A percentile compares a stretch with the other conserved stretches of the same genome.
These are phyloP conservation scores for Arabis hirsuta DNA, from an alignment of 345 rosid species.

Conservation along the genomic window DNA sequence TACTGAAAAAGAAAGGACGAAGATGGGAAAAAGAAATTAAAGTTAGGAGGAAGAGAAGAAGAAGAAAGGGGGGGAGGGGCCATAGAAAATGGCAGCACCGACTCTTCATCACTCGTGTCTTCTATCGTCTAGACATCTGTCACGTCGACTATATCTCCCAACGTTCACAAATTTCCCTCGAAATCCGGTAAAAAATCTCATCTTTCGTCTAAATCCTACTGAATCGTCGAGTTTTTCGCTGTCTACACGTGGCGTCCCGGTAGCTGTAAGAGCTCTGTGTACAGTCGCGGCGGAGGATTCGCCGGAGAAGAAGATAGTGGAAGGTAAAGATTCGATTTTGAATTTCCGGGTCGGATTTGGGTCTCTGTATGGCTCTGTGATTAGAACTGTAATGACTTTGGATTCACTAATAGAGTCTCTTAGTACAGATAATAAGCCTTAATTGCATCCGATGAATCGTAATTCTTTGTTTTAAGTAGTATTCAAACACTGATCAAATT, in stretches of 20 bases:
- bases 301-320: constrained; percentile 61
- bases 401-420: constrained; percentile 9
- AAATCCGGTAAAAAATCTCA: constrained; percentile 12
- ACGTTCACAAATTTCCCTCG: constrained; percentile 9
- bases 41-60: constrained; percentile 1
- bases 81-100: constrained; percentile 34
- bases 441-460: constrained; percentile 4
- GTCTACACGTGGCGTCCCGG: constrained; percentile 13
- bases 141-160: constrained; percentile 5
- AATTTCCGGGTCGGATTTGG: not conserved
- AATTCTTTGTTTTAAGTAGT: not conserved
- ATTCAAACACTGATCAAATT: not conserved
- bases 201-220: constrained; percentile 10
- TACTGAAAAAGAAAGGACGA: constrained; percentile 9
- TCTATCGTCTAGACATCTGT: constrained; percentile 36
- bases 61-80: too few relatives aligned
- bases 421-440: not conserved
- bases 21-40: not conserved
- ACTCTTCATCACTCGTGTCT: constrained; percentile 38
- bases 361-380: constrained; percentile 1
- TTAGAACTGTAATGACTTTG: constrained; percentile 1
- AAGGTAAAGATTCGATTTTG: constrained; percentile 48
- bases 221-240: constrained; percentile 7
- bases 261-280: constrained; percentile 38
- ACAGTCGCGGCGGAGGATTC: constrained; percentile 34